These are phyloP conservation scores for Boletus patriciae DNA, from an alignment of 768 basidiomycete genomes.

Conservation along the genomic window DNA sequence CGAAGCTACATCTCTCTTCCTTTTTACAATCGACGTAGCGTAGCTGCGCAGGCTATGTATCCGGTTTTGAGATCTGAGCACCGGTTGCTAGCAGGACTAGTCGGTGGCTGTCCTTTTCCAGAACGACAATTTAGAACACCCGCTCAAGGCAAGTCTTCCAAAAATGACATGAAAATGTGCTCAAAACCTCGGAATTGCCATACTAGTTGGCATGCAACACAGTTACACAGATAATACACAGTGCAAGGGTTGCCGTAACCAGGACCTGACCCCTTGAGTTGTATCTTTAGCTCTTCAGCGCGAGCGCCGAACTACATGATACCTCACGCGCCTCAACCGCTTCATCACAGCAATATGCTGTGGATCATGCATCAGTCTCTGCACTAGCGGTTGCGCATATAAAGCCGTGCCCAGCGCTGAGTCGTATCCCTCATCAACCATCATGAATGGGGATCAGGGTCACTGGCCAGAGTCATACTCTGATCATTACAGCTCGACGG, in stretches of 20 bases:
- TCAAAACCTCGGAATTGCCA: slow-evolving; percentile 18
- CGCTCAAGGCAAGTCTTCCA: not conserved
- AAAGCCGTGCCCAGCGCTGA: not conserved
- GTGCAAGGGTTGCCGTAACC: slow-evolving; percentile 6
- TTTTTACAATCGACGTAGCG: not conserved
- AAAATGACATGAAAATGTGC: not conserved
- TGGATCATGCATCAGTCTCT: slow-evolving; percentile 1
- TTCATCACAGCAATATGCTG: slow-evolving; percentile 29
- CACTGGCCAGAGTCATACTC: slow-evolving; percentile 9
- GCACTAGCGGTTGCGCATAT: slow-evolving; percentile 8
- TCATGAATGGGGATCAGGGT: slow-evolving; percentile 15
- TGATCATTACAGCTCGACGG: not conserved
- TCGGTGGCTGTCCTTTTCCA: slow-evolving; percentile 22
- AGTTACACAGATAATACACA: not conserved
- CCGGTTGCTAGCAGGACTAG: not conserved
- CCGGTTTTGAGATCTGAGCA: not conserved
- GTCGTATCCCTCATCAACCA: not conserved
- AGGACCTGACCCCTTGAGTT: not conserved
- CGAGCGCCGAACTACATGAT: not conserved
- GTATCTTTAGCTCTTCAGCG: not conserved
- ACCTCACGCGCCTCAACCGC: not conserved
- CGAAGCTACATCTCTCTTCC: not conserved
- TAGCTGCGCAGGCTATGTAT: slow-evolving; percentile 2
- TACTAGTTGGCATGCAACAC: slow-evolving; percentile 20
- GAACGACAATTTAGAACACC: slow-evolving; percentile 12